Evolutionary conservation across 2,329 filamentous ascomycete species (phyloP).

Genomic region (Xylariaceae sp.): DNA sequence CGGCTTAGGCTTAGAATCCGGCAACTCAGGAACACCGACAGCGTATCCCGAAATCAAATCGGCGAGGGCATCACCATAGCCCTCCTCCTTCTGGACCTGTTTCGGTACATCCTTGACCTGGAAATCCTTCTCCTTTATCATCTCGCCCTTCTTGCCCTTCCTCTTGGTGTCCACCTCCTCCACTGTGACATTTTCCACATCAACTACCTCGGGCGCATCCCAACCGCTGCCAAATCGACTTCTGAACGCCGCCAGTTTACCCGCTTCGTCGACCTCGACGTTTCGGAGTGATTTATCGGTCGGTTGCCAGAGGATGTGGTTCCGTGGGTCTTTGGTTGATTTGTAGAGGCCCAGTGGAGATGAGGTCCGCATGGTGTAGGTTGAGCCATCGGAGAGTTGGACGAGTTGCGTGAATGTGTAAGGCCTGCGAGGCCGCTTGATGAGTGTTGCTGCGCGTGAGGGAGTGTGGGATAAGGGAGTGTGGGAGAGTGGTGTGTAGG

Average conservation of each 20-base stretch:
- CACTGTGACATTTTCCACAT: slow-evolving; percentile 3
- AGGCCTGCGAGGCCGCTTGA: slow-evolving; percentile 83
- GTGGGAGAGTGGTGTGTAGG: slow-evolving; percentile 16
- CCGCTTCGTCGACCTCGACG: slow-evolving; percentile 93
- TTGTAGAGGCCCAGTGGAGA: slow-evolving; percentile 62
- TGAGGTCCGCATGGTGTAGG: slow-evolving; percentile 77
- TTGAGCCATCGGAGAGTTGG: slow-evolving; percentile 85
- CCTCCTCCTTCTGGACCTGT: slow-evolving; percentile 26
- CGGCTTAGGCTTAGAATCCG: slow-evolving; percentile 34
- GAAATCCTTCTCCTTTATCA: slow-evolving; percentile 15
- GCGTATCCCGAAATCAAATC: slow-evolving; percentile 52
- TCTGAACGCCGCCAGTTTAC: slow-evolving; percentile 81
- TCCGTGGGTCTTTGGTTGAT: slow-evolving; percentile 77
- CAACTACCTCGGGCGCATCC: slow-evolving; percentile 52
- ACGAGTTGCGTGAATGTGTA: slow-evolving; percentile 98
- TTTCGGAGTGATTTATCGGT: slow-evolving; percentile 76
- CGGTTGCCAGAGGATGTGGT: slow-evolving; percentile 90
- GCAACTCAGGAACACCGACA: slow-evolving; percentile 21
- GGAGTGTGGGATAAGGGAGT: slow-evolving; percentile 45
- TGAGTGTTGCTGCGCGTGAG: slow-evolving; percentile 77
- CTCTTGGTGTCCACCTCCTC: slow-evolving; percentile 12
- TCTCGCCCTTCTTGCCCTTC: slow-evolving; percentile 14
- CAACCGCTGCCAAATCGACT: slow-evolving; percentile 79
- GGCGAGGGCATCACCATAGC: slow-evolving; percentile 38
- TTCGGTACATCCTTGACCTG: slow-evolving; percentile 18